Conservation (phyloP, 2,329 filamentous ascomycete genomes). For the Cladophialophora psammophila region DNA sequence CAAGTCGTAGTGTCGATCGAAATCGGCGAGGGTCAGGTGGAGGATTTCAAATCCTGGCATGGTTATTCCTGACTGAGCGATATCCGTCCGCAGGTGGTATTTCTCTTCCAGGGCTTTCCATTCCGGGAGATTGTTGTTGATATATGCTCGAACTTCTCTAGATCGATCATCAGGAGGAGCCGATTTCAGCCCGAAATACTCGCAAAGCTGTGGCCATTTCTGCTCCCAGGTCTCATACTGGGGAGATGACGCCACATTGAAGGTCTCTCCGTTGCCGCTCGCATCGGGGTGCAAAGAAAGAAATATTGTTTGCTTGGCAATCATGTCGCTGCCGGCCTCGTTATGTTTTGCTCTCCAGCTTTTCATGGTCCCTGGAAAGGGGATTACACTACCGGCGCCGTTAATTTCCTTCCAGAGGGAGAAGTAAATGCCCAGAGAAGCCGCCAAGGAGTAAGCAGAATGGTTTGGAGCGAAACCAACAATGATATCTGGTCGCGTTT, state of each 20-base stretch:
- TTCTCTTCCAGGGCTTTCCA: constrained; percentile 25
- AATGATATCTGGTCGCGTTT: constrained; percentile 46
- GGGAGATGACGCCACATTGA: constrained; percentile 43
- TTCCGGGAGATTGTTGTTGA: constrained; percentile 15
- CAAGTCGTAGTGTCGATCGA: constrained; percentile 30
- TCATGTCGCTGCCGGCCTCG: constrained; percentile 43
- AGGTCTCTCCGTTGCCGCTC: constrained; percentile 37
- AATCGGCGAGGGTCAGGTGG: constrained; percentile 19
- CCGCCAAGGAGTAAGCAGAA: constrained; percentile 42
- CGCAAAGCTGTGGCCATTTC: constrained; percentile 26
- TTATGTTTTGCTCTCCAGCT: constrained; percentile 40
- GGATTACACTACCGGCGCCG: constrained; percentile 36
- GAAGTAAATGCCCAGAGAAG: constrained; percentile 44
- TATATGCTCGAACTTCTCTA: constrained; percentile 25
- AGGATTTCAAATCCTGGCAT: constrained; percentile 26
- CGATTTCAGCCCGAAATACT: constrained; percentile 21
- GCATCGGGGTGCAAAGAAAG: constrained; percentile 41
- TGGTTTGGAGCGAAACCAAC: constrained; percentile 45
- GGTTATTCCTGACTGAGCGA: constrained; percentile 22
- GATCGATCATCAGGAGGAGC: constrained; percentile 6
- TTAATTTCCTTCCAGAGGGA: constrained; percentile 43
- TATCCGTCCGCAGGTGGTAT: constrained; percentile 17
- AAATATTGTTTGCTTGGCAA: constrained; percentile 43
- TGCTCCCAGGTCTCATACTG: constrained; percentile 15
- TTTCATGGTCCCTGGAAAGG: constrained; percentile 42